Percentiles rank a stretch among this genome's conserved stretches.
phyloP scores from a whole-genome alignment of 495 filamentous ascomycete genomes.

The Penicillium simplicissimum region DNA sequence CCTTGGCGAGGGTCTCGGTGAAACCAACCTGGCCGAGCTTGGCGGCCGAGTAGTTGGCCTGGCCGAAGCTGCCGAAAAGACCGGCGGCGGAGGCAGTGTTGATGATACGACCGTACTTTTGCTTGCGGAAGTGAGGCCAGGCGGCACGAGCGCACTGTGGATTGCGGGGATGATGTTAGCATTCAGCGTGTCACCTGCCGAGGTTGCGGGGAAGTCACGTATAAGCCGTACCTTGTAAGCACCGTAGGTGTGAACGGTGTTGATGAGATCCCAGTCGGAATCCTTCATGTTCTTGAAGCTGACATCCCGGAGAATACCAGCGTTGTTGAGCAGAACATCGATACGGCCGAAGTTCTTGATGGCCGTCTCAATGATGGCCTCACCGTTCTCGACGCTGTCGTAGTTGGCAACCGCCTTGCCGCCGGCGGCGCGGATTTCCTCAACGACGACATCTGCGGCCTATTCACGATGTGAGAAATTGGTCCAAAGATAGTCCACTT shows the following conservation, averaged over 20 bases:
- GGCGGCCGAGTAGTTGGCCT: constrained; percentile 96
- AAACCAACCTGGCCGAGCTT: constrained; percentile 97
- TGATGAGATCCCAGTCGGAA: constrained; percentile 92
- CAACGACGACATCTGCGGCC: constrained; percentile 94
- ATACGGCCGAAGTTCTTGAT: constrained; percentile 90
- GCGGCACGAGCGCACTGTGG: constrained; percentile 82
- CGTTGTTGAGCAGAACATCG: constrained; percentile 96
- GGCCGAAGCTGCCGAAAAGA: constrained; percentile 93
- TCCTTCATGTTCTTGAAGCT: constrained; percentile 99
- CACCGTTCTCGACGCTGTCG: constrained; percentile 93
- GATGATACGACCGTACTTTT: constrained; percentile 95
- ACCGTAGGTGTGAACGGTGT: constrained; percentile 90
- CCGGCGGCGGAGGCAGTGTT: constrained; percentile 96
- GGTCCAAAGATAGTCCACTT: background rate
- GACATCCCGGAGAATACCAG: constrained; percentile 93
- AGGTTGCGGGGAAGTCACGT: background rate
- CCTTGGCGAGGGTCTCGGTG: constrained; percentile 97
- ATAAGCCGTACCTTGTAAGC: constrained; percentile 73
- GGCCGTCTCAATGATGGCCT: constrained; percentile 94
- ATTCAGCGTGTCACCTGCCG: background rate
- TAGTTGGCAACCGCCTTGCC: constrained; percentile 99
- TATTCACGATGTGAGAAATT: constrained; percentile 37
- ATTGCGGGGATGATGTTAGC: constrained; percentile 6
- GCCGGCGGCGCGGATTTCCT: constrained; percentile 88
- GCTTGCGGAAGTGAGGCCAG: constrained; percentile 97